phyloP scores from a whole-genome alignment of 768 basidiomycete genomes.

The Macrolepiota fuliginosa region DNA sequence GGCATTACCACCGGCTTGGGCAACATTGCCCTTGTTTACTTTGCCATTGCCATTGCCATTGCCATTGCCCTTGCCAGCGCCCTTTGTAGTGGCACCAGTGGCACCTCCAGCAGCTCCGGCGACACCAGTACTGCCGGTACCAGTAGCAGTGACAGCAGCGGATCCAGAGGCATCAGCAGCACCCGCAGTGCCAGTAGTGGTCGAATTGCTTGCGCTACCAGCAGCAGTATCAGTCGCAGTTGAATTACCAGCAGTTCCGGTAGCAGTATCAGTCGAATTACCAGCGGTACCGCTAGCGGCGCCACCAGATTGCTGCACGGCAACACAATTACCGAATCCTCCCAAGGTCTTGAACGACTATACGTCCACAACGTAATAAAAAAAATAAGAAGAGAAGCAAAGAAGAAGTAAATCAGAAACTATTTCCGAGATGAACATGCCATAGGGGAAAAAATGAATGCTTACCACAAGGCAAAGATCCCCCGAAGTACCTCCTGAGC shows the following conservation, averaged over 20 bases:
- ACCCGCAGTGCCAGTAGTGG: slow-evolving; percentile 16
- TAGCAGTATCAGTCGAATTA: slow-evolving; percentile 6
- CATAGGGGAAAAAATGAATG: slow-evolving; percentile 1
- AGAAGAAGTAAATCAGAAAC: background rate
- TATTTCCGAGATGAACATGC: background rate
- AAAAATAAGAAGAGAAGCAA: background rate
- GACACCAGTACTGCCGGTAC: no score
- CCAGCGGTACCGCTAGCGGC: slow-evolving; percentile 15
- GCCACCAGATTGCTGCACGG: slow-evolving; percentile 35
- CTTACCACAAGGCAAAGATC: slow-evolving; percentile 49
- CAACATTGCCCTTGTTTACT: background rate
- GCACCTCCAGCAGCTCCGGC: background rate
- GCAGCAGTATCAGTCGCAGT: slow-evolving; percentile 13
- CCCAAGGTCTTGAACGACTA: slow-evolving; percentile 45
- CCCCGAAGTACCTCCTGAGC: slow-evolving; percentile 43
- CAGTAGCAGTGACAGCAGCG: slow-evolving; percentile 13
- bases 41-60: background rate
- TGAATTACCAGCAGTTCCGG: slow-evolving; percentile 7
- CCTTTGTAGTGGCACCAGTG: background rate
- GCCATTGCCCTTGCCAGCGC: background rate
- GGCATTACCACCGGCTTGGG: background rate
- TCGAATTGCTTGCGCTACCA: slow-evolving; percentile 12
- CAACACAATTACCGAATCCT: slow-evolving; percentile 56
- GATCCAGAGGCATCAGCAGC: slow-evolving; percentile 12
- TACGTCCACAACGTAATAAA: background rate